Evolutionary conservation across 176 grass and related monocot species (phyloP), one percentile per base, ranked within the genome.

Genomic region (Eragrostis nindensis): DNA sequence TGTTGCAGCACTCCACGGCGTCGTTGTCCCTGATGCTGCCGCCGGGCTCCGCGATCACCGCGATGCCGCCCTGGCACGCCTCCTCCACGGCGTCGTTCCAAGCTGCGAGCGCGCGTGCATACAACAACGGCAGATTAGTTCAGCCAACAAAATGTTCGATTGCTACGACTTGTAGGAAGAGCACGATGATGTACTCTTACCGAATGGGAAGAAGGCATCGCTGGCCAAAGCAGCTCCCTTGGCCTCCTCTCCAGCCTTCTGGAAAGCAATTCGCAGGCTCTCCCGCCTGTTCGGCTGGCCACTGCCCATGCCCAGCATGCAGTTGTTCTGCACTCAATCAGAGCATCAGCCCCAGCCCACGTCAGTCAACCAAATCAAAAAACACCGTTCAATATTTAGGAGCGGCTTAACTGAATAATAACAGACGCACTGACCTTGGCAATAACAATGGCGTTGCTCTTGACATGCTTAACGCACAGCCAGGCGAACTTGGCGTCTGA

Each of bases 31-130:
- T 85, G 22, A 89, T 92, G 53, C 92, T 92, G 44, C 95, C 95
- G 16, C 95, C 90, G 0, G 92, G 95, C 78, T 98, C 80, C 2
- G 90, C 88, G 29, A 98, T 93, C 53, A 91, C 86, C 0, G 66
- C 75, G 36, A 98, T 44, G 17, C 95, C 90, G 0, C 89, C 86
- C 74, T 86, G 57, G 77, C 95, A 98, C 71, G 95, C 92, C 82
- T 93, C 95, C 73, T 98, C 92, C n/a, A 95, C 92, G 0, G 95
- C 95, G n/a, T 98, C 95, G 11, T 95, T 98, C 95, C 95, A 98
- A n/a, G 95, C 95, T 95, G 75, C 19, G 11, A 38, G 30, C 10
- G 25, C 3, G 5, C 9, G 5, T 0, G 1, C 7, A 30, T 25
- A 26, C 4, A 15, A 48, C 43, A 13, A 15, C 3, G 5, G 7